These are phyloP conservation scores for Syzygium oleosum DNA, from an alignment of 345 rosid species.

Conservation along the genomic window DNA sequence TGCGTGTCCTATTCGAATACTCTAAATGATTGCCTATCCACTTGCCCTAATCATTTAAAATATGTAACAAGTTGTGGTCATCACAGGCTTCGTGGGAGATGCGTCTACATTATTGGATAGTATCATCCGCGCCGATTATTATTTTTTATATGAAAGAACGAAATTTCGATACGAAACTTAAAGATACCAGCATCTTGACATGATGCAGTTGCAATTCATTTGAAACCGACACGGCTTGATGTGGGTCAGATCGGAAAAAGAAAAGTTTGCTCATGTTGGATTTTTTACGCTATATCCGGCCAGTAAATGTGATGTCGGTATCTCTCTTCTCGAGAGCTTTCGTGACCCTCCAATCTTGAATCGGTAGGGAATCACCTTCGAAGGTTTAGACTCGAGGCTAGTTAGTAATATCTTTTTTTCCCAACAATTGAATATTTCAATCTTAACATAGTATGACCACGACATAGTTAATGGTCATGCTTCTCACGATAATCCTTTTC, in stretches of 20 bases:
- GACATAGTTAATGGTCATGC: not conserved
- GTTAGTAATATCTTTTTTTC: rapidly evolving
- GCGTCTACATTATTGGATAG: not conserved
- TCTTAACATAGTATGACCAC: not conserved
- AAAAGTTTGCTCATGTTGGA: not conserved
- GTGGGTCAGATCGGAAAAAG: not conserved
- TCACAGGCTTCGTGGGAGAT: not conserved
- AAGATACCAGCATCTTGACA: too few relatives aligned
- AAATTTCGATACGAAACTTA: not conserved
- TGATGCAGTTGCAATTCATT: not conserved
- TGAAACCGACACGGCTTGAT: not conserved
- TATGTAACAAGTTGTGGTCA: not conserved
- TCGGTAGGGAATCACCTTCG: not conserved
- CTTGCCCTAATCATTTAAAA: not conserved
- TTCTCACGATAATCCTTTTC: not conserved
- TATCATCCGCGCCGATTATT: not conserved
- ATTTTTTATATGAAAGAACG: not conserved
- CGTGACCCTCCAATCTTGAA: not conserved
- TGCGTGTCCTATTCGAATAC: not conserved
- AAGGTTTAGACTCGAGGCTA: not conserved
- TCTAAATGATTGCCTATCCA: not conserved
- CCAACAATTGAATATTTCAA: too few relatives aligned
- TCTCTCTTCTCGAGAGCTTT: not conserved
- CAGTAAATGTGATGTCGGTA: not conserved
- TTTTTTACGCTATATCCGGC: not conserved